Conservation (phyloP, 768 basidiomycete genomes). For the Favolaschia claudopus region DNA sequence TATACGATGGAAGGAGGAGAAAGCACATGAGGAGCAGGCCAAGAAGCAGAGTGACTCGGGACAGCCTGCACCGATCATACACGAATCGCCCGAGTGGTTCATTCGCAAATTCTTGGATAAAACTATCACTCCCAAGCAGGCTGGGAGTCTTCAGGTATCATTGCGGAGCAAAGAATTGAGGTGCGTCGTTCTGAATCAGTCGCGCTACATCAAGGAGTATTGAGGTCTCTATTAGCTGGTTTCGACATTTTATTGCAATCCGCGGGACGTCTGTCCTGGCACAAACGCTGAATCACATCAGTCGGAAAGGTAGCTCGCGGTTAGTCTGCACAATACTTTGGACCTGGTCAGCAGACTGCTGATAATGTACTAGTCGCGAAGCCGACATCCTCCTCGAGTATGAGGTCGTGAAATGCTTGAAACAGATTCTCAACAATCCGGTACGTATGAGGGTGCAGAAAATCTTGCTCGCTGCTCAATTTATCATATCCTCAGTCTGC, state of each 20-base stretch:
- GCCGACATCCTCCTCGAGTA: constrained; percentile 79
- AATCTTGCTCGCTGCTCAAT: background rate
- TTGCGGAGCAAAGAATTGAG: constrained; percentile 82
- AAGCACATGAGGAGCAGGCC: constrained; percentile 66
- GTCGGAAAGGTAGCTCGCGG: constrained; percentile 73
- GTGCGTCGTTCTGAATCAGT: constrained; percentile 61
- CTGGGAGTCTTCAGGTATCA: constrained; percentile 76
- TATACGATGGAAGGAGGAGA: constrained; percentile 78
- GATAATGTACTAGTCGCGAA: constrained; percentile 53
- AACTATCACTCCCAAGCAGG: constrained; percentile 83
- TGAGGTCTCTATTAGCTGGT: constrained; percentile 65
- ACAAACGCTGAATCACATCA: constrained; percentile 77
- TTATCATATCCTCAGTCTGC: too few relatives aligned
- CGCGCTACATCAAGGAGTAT: background rate
- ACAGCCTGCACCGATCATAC: constrained; percentile 57
- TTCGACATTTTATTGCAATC: constrained; percentile 73
- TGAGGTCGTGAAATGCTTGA: constrained; percentile 89
- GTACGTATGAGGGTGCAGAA: constrained; percentile 42
- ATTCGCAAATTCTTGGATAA: constrained; percentile 89
- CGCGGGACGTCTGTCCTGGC: constrained; percentile 89
- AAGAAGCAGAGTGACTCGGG: constrained; percentile 68
- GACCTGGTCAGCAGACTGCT: background rate
- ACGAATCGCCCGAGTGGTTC: constrained; percentile 91
- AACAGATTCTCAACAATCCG: constrained; percentile 75
- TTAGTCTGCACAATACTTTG: constrained; percentile 33